Conservation (phyloP, 495 filamentous ascomycete genomes). For the Talaromyces wortmannii region DNA sequence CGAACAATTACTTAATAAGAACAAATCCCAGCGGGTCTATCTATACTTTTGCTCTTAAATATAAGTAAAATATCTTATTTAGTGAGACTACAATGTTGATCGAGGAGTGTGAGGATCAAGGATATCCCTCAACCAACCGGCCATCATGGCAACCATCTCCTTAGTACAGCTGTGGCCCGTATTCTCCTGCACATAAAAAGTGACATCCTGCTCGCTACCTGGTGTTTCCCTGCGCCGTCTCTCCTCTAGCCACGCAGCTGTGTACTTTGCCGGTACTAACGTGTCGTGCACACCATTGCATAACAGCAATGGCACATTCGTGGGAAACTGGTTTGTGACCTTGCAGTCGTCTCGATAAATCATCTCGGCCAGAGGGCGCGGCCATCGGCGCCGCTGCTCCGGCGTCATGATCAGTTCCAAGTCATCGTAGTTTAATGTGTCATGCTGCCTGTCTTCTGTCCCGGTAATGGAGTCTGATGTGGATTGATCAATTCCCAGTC, state of each 20-base stretch:
- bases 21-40: too few species aligned
- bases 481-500: background rate
- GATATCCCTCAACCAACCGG: background rate
- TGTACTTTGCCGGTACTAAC: constrained; percentile 1
- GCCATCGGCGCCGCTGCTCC: background rate
- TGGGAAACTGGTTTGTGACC: background rate
- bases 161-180: constrained; percentile 1
- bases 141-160: background rate
- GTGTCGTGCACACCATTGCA: background rate
- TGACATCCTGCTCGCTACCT: background rate
- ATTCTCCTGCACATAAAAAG: background rate
- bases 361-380: background rate
- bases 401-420: background rate
- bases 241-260: background rate
- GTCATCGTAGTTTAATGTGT: background rate
- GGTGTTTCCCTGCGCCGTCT: background rate
- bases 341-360: background rate
- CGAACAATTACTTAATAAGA: too few species aligned
- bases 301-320: background rate
- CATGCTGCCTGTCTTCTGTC: background rate
- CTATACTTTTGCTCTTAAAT: too few species aligned
- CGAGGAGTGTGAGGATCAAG: background rate
- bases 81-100: too few species aligned
- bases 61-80: too few species aligned
- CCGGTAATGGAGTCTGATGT: background rate